phyloP scores from a whole-genome alignment of 2,329 filamentous ascomycete species.

The Aspergillus candidus region DNA sequence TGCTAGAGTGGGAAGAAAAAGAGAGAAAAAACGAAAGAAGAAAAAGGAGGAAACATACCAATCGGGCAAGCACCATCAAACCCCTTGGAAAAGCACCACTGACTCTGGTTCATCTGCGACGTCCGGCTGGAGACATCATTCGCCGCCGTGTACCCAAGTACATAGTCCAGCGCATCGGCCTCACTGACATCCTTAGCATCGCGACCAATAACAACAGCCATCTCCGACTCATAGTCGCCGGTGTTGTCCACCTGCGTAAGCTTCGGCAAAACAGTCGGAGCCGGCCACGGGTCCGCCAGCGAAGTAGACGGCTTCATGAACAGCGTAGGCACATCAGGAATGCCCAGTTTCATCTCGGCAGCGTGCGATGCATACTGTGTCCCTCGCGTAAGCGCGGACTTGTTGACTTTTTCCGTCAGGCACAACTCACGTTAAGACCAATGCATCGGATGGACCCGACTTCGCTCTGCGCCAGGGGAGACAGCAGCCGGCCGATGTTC shows the following conservation, averaged over 20 bases:
- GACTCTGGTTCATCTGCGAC: slow-evolving; percentile 49
- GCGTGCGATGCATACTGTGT: slow-evolving; percentile 45
- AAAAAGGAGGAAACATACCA: slow-evolving; percentile 21
- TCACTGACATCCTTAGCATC: slow-evolving; percentile 51
- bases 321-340: slow-evolving; percentile 51
- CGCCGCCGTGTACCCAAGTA: slow-evolving; percentile 58
- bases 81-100: slow-evolving; percentile 56
- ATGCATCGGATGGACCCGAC: slow-evolving; percentile 56
- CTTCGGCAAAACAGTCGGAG: slow-evolving; percentile 49
- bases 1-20: not conserved
- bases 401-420: not conserved
- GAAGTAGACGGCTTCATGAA: slow-evolving; percentile 54
- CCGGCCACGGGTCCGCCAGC: slow-evolving; percentile 50
- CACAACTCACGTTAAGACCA: slow-evolving; percentile 46
- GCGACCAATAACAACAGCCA: slow-evolving; percentile 52
- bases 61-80: slow-evolving; percentile 54
- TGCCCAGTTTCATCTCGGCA: slow-evolving; percentile 47
- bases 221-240: slow-evolving; percentile 56
- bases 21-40: not conserved
- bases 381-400: not conserved
- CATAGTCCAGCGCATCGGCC: slow-evolving; percentile 52
- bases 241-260: slow-evolving; percentile 48
- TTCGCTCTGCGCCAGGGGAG: slow-evolving; percentile 45
- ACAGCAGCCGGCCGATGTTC: slow-evolving; percentile 42
- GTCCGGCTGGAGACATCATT: slow-evolving; percentile 60